Percentiles rank a stretch among this genome's conserved stretches.
These are phyloP conservation scores for Triticum turgidum DNA, from an alignment of 176 grass and related monocot species.

Conservation along the genomic window DNA sequence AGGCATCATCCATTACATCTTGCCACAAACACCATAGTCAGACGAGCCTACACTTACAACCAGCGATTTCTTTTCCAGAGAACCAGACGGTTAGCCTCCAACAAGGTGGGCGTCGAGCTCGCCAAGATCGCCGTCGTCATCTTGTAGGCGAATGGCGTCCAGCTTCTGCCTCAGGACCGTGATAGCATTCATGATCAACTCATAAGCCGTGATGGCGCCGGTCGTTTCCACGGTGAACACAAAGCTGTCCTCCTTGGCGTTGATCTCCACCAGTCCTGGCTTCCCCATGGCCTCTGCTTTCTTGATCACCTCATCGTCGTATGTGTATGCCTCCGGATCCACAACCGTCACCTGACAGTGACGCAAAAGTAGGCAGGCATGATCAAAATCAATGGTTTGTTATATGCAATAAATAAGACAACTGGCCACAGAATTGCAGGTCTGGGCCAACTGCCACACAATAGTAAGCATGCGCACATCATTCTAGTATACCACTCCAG, in stretches of 20 bases:
- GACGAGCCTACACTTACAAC: neutral
- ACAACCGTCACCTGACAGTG: slow-evolving; percentile 48
- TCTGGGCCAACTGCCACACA: no score
- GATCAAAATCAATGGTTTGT: neutral
- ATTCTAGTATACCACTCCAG: neutral
- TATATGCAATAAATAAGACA: no score
- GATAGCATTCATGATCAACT: slow-evolving; percentile 77
- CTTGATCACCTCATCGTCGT: slow-evolving; percentile 90
- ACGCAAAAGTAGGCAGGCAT: neutral
- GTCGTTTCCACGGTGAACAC: slow-evolving; percentile 91
- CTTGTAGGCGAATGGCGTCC: slow-evolving; percentile 81
- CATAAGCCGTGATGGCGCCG: slow-evolving; percentile 66
- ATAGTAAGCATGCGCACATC: no score
- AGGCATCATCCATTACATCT: neutral
- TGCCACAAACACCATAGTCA: neutral
- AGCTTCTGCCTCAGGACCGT: slow-evolving; percentile 75
- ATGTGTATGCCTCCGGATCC: slow-evolving; percentile 82
- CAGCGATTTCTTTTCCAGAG: neutral
- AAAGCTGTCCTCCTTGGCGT: slow-evolving; percentile 80
- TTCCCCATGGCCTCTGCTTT: slow-evolving; percentile 90
- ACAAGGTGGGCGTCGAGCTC: slow-evolving; percentile 80
- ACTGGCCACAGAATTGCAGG: no score
- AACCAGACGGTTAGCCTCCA: slow-evolving; percentile 10
- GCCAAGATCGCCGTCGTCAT: slow-evolving; percentile 60
- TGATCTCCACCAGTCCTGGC: slow-evolving; percentile 82